Base-by-base conservation (phyloP, 2,329 filamentous ascomycete species). In the Aspergillus pseudoterreus region DNA sequence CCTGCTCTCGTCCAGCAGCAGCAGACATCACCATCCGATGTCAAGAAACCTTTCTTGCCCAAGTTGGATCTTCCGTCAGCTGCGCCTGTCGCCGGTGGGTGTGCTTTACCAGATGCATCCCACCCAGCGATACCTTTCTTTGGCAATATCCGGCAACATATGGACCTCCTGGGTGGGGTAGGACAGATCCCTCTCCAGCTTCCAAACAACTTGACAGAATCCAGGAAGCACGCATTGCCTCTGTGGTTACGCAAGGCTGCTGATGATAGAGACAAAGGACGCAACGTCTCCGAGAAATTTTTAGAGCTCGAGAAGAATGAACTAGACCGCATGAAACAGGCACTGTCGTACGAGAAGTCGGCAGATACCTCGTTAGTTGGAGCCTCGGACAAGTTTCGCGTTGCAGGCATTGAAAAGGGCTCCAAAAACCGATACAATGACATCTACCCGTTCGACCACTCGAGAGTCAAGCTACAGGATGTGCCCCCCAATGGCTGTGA, bases 351-450 rank as follows among this genome's bases (percentile, higher is more conserved):
- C 8, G 78, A 81, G 19, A 83, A 85, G 14, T 74, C 76, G 21
- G 85, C 82, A 59, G 79, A 79, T 6, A 75, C 76, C 1, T 72
- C 75, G 19, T 53, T 65, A 3, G 53, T 64, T 0, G 65, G 79
- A 1, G 60, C 70, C 0, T 64, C 72, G 35, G 71, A 72, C 19
- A 67, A 59, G 43, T 82, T 95, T 6, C 87, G 90, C 61, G 84
- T 99, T 47, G 94, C 89, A 0, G 94, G 94, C 6, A 88, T 99
- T 27, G 94, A 99, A 64, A 94, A 96, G 69, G 94, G 94, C 6
- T 84, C 80, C 15, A 97, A 97, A 76, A 99, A 99, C 63, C 83
- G 94, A 8, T 99, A 99, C 76, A 97, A 96, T 75, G 95, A 96
- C 61, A 96, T 97, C 50, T 86, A 95, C 73, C 94, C 94, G 0